phyloP scores from a whole-genome alignment of 305 asterid species.

The Fraxinus albicans region DNA sequence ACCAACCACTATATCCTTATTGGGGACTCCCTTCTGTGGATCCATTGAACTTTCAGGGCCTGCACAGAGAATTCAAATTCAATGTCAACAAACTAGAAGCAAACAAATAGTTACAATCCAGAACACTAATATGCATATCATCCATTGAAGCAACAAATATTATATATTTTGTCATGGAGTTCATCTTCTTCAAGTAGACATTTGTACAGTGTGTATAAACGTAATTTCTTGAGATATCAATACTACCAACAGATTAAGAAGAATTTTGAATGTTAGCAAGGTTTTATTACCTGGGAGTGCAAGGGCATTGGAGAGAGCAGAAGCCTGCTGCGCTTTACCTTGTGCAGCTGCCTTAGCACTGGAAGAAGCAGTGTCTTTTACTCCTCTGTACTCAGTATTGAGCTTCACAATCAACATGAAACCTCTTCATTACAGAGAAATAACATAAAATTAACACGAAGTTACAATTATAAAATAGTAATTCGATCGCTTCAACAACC shows the following conservation, averaged over 20 bases:
- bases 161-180: background rate
- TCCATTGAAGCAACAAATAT: background rate
- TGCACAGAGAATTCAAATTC: conserved; percentile 34
- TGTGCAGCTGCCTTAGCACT: conserved; percentile 38
- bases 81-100: conserved; percentile 17
- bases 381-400: conserved; percentile 61
- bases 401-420: conserved; percentile 40
- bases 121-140: background rate
- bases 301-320: conserved; percentile 57
- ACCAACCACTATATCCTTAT: conserved; percentile 56
- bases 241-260: conserved; percentile 2
- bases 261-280: background rate
- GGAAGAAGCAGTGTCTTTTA: conserved; percentile 34
- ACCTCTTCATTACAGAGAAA: conserved; percentile 5
- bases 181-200: conserved; percentile 14
- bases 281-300: conserved; percentile 74
- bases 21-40: conserved; percentile 41
- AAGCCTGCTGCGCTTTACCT: conserved; percentile 45
- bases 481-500: background rate
- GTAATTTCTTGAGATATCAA: conserved; percentile 12
- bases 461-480: background rate
- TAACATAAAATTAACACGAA: conserved; percentile 4
- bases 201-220: background rate
- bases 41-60: conserved; percentile 71
- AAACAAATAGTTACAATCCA: background rate